Evolutionary conservation across 106 monocot species (phyloP).

Genomic region (Agapanthus africanus): DNA sequence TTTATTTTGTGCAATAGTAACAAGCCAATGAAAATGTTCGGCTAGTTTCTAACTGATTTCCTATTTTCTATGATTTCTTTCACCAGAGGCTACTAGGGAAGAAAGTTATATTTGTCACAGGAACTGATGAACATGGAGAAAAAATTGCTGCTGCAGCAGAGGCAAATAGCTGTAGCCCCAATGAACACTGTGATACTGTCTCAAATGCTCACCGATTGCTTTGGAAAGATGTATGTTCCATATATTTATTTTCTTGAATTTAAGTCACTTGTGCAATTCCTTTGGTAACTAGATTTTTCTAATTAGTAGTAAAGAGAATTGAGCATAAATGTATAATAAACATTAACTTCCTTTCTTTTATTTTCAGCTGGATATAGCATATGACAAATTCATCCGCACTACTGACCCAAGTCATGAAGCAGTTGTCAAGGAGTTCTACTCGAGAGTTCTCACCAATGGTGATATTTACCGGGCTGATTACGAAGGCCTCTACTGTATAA

Average conservation of each 20-base stretch:
- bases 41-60: too few relatives aligned
- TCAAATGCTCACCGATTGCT: slow-evolving; percentile 62
- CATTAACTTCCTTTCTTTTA: neutral
- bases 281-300: too few relatives aligned
- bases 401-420: slow-evolving; percentile 73
- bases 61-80: too few relatives aligned
- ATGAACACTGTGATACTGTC: slow-evolving; percentile 67
- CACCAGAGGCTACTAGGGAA: slow-evolving; percentile 71
- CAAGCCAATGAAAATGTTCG: too few relatives aligned
- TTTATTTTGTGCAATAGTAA: too few relatives aligned
- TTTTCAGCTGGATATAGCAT: slow-evolving; percentile 78
- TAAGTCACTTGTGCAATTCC: too few relatives aligned
- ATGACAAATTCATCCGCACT: slow-evolving; percentile 95
- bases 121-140: slow-evolving; percentile 98
- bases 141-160: slow-evolving; percentile 92
- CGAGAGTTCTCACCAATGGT: slow-evolving; percentile 71
- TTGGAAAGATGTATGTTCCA: slow-evolving; percentile 74
- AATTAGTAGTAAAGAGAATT: too few relatives aligned
- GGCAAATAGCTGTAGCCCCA: slow-evolving; percentile 50
- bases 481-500: slow-evolving; percentile 91
- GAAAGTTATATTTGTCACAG: slow-evolving; percentile 82
- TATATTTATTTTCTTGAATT: neutral
- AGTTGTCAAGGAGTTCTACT: slow-evolving; percentile 88
- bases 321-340: too few relatives aligned
- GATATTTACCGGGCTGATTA: slow-evolving; percentile 94